These are phyloP conservation scores for Ammopiptanthus mongolicus DNA, from an alignment of 306 rosid genomes.

Conservation along the genomic window DNA sequence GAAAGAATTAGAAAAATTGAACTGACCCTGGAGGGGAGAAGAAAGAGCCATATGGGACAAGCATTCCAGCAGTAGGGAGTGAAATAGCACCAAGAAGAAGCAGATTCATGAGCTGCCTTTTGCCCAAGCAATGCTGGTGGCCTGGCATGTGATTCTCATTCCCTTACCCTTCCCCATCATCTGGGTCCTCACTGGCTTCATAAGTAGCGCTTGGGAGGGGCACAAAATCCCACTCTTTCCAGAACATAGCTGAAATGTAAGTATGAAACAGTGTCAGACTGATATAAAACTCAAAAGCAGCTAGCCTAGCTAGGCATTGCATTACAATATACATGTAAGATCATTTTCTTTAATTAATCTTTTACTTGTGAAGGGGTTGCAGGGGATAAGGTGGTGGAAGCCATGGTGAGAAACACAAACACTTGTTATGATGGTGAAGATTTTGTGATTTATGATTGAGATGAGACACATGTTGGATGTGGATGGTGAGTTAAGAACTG, in stretches of 20 bases:
- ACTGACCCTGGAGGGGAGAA: conserved; percentile 81
- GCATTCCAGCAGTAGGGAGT: conserved; percentile 67
- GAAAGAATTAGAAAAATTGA: not conserved
- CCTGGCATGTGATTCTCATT: conserved; percentile 54
- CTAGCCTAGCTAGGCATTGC: not conserved
- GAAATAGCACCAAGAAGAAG: conserved; percentile 81
- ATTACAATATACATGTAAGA: no score
- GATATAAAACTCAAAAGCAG: no score
- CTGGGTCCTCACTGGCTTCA: conserved; percentile 43
- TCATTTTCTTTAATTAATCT: no score
- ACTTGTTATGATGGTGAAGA: not conserved
- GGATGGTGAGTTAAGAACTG: not conserved
- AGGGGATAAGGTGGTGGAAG: conserved; percentile 48
- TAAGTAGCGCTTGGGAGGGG: conserved; percentile 39
- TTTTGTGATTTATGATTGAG: not conserved
- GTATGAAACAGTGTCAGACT: not conserved
- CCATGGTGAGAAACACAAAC: conserved; percentile 30
- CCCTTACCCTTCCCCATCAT: conserved; percentile 51
- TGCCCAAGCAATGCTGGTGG: conserved; percentile 66
- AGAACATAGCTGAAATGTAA: conserved; percentile 53
- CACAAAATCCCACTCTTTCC: conserved; percentile 61
- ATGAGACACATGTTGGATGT: not conserved
- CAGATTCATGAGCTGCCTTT: conserved; percentile 71
- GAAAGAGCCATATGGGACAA: conserved; percentile 66
- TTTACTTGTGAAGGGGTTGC: conserved; percentile 55